Evolutionary conservation across 2,329 filamentous ascomycete genomes (phyloP).

Genomic region (Mollisia scopiformis): DNA sequence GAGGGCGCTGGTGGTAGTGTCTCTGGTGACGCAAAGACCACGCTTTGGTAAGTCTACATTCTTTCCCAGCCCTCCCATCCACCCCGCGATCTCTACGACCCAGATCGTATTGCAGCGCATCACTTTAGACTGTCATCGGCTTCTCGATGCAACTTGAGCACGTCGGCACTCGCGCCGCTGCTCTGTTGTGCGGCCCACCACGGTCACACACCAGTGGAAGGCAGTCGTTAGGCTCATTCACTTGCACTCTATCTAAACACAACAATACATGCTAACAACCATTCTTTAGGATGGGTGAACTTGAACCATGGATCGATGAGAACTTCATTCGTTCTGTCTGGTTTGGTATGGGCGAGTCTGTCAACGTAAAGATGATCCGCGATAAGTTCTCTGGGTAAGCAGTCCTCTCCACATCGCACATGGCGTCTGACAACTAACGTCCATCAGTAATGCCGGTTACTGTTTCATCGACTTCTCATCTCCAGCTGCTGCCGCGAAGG

Average conservation of each 20-base stretch:
- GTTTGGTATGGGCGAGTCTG: conserved; percentile 87
- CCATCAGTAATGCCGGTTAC: conserved; percentile 86
- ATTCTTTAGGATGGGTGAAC: conserved; percentile 87
- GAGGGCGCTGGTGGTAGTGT: conserved; percentile 40
- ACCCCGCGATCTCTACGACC: conserved; percentile 25
- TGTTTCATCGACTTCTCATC: conserved; percentile 94
- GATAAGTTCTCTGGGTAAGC: conserved; percentile 97
- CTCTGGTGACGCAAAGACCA: conserved; percentile 56
- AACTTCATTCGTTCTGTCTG: conserved; percentile 95
- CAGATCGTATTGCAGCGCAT: too few species aligned
- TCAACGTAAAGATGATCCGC: conserved; percentile 99
- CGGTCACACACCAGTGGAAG: too few species aligned
- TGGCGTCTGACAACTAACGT: conserved; percentile 15
- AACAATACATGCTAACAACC: conserved; percentile 12
- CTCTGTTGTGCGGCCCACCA: not conserved
- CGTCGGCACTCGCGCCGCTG: not conserved
- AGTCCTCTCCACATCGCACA: conserved; percentile 11
- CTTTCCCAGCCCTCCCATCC: not conserved
- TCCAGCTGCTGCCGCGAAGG: conserved; percentile 86
- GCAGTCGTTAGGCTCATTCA: too few species aligned
- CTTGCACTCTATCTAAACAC: conserved; percentile 44
- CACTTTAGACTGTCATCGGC: not conserved
- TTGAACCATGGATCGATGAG: conserved; percentile 99
- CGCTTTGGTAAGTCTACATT: conserved; percentile 50
- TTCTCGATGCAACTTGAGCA: not conserved